Conservation (phyloP, 2,329 filamentous ascomycete species). For the Colletotrichum euphorbiae region DNA sequence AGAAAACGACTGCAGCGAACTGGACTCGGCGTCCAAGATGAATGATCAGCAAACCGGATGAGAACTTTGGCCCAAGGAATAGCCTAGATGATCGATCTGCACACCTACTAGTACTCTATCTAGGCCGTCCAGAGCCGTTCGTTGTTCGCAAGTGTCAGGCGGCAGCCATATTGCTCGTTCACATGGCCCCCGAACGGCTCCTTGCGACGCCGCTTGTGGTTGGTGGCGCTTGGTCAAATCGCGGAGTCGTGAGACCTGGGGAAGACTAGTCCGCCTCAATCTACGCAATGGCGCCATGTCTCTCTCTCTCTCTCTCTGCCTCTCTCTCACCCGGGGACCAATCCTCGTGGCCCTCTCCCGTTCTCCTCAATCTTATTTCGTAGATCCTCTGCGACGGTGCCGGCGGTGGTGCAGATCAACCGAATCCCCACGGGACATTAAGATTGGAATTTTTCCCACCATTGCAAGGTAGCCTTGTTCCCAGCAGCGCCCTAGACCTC, state of each 20-base stretch:
- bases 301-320: too few species aligned
- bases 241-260: constrained; percentile 29
- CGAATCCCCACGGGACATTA: not conserved
- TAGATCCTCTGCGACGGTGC: constrained; percentile 20
- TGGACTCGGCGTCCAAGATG: not conserved
- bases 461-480: not conserved
- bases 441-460: not conserved
- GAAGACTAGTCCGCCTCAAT: not conserved
- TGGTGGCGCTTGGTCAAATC: not conserved
- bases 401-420: constrained; percentile 8
- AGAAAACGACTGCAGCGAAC: not conserved
- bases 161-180: constrained; percentile 7
- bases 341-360: constrained; percentile 11
- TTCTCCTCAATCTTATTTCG: constrained; percentile 17
- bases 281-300: constrained; percentile 2
- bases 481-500: not conserved
- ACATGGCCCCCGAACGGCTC: constrained; percentile 18
- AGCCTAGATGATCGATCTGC: constrained; percentile 4
- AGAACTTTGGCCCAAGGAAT: not conserved
- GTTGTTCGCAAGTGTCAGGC: constrained; percentile 25
- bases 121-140: not conserved
- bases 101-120: not conserved
- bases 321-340: not conserved
- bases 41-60: not conserved
- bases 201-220: not conserved